Conservation (phyloP, 139 green algal species). For the Micractinium sp. region DNA sequence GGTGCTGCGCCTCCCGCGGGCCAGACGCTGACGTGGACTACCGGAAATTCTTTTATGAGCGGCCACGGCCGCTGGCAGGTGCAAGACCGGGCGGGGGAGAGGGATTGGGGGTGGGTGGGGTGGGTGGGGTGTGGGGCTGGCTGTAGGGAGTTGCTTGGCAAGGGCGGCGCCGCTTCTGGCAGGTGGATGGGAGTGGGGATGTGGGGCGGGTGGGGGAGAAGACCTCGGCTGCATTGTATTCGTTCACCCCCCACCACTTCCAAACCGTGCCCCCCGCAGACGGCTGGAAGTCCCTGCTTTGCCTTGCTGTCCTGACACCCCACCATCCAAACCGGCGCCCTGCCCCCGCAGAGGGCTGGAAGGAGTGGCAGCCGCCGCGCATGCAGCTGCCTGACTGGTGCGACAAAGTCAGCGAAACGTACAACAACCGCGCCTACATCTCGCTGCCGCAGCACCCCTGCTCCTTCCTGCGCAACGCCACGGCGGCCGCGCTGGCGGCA, state of each 20-base stretch:
- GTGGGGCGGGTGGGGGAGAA: too few relatives aligned
- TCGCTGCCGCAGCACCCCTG: conserved; percentile 4
- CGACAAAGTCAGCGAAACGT: not conserved
- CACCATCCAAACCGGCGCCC: too few relatives aligned
- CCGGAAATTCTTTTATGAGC: not conserved
- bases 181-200: too few relatives aligned
- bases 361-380: not conserved
- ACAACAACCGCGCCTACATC: not conserved
- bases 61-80: not conserved
- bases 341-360: not conserved
- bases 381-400: not conserved
- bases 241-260: too few relatives aligned
- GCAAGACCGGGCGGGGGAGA: too few relatives aligned
- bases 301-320: too few relatives aligned
- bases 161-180: too few relatives aligned
- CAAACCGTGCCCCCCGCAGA: too few relatives aligned
- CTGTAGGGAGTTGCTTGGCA: too few relatives aligned
- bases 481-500: not conserved
- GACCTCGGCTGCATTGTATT: too few relatives aligned
- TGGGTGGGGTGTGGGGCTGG: not conserved
- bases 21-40: not conserved
- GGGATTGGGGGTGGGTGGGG: not conserved
- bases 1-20: not conserved
- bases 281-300: too few relatives aligned
- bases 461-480: not conserved